Evolutionary conservation across 495 filamentous ascomycete genomes (phyloP), one percentile per base, ranked within the genome.

Genomic region (Penicillium turbatum): DNA sequence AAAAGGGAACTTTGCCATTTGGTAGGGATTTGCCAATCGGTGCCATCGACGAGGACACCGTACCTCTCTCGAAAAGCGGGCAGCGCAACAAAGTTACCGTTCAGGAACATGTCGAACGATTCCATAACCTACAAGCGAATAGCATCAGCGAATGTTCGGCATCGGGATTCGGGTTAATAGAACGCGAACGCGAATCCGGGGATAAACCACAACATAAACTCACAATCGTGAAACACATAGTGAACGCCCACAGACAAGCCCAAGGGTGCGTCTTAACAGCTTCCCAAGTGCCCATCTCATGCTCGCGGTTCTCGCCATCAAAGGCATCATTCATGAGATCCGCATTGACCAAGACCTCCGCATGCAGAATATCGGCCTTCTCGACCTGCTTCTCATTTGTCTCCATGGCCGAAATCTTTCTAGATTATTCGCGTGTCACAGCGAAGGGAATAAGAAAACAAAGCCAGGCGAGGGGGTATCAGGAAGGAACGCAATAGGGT

Each of bases 221-320:
- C 53, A 72, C 71, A 50, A 75, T 75, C 13, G 72, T 75, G 51
- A 69, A 75, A 30, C 68, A 74, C 62, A 74, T 68, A 47, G 56
- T 61, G 54, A 74, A 74, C 4, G 68, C 71, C 75, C 75, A 80
- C 15, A 62, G 68, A 39, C 75, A 70, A 47, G 78, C 78, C 56
- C 73, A 74, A 26, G 76, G 78, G 59, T 79, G 77, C 8, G 62
- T 63, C 54, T 67, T 72, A 44, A 71, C 66, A 13, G 67, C 59
- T 36, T 57, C 54, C 56, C 66, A 63, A 2, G 61, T 53, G 12
- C 65, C 59, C 67, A 66, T 67, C 26, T 62, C 34, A 54, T 64
- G 63, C 48, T 73, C 70, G 30, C 31, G 60, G 34, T 65, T 55
- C 56, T 70, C 68, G 34, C 58, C 70, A 26, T 61, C 61, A 24